These are phyloP conservation scores for Crithidia sp. DNA, from an alignment of 208 protist species.

Conservation along the genomic window DNA sequence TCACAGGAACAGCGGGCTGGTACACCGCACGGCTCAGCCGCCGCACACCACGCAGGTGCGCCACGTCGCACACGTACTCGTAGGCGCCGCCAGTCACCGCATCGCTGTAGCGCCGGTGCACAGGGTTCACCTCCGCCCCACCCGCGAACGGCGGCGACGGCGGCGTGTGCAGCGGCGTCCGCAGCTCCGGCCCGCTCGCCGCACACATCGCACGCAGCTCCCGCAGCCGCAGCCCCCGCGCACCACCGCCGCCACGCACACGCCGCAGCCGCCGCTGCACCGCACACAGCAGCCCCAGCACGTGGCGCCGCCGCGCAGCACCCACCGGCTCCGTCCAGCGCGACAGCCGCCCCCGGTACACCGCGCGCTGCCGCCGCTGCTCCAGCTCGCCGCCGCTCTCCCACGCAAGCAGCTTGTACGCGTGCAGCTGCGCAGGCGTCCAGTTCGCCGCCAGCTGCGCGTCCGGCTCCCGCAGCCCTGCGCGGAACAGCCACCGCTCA, in stretches of 20 bases:
- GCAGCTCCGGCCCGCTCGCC: background rate
- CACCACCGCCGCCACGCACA: background rate
- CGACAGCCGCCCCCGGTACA: too few species aligned
- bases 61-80: background rate
- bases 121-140: background rate
- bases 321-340: background rate
- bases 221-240: too few species aligned
- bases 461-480: background rate
- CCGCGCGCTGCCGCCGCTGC: too few species aligned
- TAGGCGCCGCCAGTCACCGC: background rate
- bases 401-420: too few species aligned
- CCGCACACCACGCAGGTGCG: conserved; percentile 7
- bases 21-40: conserved; percentile 8
- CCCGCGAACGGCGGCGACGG: background rate
- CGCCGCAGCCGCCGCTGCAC: background rate
- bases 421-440: too few species aligned
- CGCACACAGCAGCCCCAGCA: background rate
- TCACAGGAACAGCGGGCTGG: background rate
- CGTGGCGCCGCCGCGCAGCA: background rate
- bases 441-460: too few species aligned
- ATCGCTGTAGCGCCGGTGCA: conserved; percentile 6
- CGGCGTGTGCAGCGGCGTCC: background rate
- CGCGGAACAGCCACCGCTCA: background rate
- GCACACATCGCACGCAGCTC: background rate
- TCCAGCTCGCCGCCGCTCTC: too few species aligned